phyloP scores from a whole-genome alignment of 306 rosid genomes.

The Calophaca sinica region DNA sequence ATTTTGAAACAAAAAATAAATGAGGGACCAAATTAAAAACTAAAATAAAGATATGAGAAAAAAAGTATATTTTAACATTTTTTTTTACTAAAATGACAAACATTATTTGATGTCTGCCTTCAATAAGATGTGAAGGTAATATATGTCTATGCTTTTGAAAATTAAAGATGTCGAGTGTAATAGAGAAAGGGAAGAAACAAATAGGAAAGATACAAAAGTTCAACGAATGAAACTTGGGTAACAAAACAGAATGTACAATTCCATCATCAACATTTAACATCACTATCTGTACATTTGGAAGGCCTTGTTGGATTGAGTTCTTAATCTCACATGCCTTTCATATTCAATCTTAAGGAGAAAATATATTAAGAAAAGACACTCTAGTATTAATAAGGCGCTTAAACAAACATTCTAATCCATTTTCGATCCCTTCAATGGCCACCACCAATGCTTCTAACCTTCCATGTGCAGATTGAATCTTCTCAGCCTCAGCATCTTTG shows the following conservation, averaged over 20 bases:
- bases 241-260: constrained; percentile 27
- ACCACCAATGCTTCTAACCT: constrained; percentile 62
- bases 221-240: not conserved
- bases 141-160: constrained; percentile 8
- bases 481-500: constrained; percentile 50
- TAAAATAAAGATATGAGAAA: too few relatives aligned
- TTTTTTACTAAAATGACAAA: too few relatives aligned
- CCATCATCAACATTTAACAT: not conserved
- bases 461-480: constrained; percentile 55
- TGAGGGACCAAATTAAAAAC: too few relatives aligned
- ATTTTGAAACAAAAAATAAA: too few relatives aligned
- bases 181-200: not conserved
- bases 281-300: constrained; percentile 34
- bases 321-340: not conserved
- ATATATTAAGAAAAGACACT: constrained; percentile 66
- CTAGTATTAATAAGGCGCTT: constrained; percentile 66
- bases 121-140: not conserved
- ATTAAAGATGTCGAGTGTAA: not conserved
- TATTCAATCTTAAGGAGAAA: constrained; percentile 51
- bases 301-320: not conserved
- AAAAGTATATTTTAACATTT: too few relatives aligned
- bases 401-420: constrained; percentile 67
- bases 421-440: constrained; percentile 62
- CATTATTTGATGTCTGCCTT: not conserved
- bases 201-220: not conserved